Conservation (phyloP, 805 yeast genomes). For the Lipomyces mesembrius region DNA sequence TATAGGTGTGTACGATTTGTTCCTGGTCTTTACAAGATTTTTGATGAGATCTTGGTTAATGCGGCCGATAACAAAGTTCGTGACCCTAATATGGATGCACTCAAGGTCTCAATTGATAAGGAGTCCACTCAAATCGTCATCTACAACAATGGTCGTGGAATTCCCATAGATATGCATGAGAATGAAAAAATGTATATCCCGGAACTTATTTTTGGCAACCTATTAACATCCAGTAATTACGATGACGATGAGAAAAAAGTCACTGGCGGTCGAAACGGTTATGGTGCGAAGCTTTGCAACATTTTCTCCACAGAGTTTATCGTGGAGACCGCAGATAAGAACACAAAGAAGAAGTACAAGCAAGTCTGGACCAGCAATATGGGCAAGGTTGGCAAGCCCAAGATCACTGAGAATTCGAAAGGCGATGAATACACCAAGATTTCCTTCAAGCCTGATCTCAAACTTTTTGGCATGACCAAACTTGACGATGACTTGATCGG, state of each 20-base stretch:
- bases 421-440: slow-evolving; percentile 80
- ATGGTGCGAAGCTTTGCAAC: slow-evolving; percentile 96
- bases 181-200: slow-evolving; percentile 94
- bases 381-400: slow-evolving; percentile 76
- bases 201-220: slow-evolving; percentile 92
- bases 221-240: slow-evolving; percentile 92
- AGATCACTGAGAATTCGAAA: slow-evolving; percentile 60
- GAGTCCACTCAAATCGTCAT: slow-evolving; percentile 78
- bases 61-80: slow-evolving; percentile 99
- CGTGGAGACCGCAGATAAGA: slow-evolving; percentile 85
- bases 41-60: slow-evolving; percentile 95
- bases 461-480: slow-evolving; percentile 80
- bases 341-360: slow-evolving; percentile 62
- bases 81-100: slow-evolving; percentile 85
- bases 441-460: slow-evolving; percentile 84
- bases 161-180: slow-evolving; percentile 88
- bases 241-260: slow-evolving; percentile 95
- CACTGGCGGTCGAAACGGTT: slow-evolving; percentile 98
- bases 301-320: slow-evolving; percentile 87
- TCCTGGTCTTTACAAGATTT: slow-evolving; percentile 94
- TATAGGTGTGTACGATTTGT: slow-evolving; percentile 73
- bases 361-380: slow-evolving; percentile 91
- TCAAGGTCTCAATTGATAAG: slow-evolving; percentile 79
- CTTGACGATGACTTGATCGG: slow-evolving; percentile 83
- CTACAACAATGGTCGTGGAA: slow-evolving; percentile 92